Evolutionary conservation across 257 asterid species (phyloP).

Genomic region (Nicotiana tomentosiformis): DNA sequence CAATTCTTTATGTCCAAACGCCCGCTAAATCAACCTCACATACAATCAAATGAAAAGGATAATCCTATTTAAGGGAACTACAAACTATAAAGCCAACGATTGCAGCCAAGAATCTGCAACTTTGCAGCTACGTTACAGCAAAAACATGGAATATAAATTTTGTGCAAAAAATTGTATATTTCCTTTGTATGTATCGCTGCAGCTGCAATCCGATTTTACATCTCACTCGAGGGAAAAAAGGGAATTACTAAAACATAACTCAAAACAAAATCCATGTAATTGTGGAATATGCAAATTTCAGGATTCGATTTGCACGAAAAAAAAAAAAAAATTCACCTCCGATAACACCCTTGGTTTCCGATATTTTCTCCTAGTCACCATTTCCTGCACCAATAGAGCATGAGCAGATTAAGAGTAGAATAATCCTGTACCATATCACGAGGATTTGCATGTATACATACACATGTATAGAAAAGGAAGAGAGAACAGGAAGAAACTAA

Average conservation of each 20-base stretch:
- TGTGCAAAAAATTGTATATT: not conserved
- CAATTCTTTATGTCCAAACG: too few species aligned
- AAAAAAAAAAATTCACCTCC: not conserved
- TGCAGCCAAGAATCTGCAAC: not conserved
- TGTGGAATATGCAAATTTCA: slow-evolving; percentile 18
- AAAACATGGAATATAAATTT: not conserved
- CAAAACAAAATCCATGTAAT: not conserved
- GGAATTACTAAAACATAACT: slow-evolving; percentile 9
- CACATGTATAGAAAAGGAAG: not conserved
- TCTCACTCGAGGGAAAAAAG: slow-evolving; percentile 10
- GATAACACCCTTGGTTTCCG: not conserved
- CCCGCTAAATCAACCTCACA: not conserved
- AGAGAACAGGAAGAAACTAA: not conserved
- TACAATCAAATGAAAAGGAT: not conserved
- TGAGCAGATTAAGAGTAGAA: not conserved
- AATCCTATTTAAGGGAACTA: not conserved
- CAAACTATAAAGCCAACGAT: not conserved
- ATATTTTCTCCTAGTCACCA: slow-evolving; percentile 7
- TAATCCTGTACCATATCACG: not conserved
- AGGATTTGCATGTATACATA: not conserved
- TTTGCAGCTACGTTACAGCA: slow-evolving; percentile 6
- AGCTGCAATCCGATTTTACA: slow-evolving; percentile 18
- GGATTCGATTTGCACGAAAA: slow-evolving; percentile 7
- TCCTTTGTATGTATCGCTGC: slow-evolving; percentile 10
- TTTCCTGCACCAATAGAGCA: slow-evolving; percentile 9